Evolutionary conservation across 257 asterid genomes (phyloP), one percentile per base, ranked within the genome.

Genomic region (Prunella vulgaris): DNA sequence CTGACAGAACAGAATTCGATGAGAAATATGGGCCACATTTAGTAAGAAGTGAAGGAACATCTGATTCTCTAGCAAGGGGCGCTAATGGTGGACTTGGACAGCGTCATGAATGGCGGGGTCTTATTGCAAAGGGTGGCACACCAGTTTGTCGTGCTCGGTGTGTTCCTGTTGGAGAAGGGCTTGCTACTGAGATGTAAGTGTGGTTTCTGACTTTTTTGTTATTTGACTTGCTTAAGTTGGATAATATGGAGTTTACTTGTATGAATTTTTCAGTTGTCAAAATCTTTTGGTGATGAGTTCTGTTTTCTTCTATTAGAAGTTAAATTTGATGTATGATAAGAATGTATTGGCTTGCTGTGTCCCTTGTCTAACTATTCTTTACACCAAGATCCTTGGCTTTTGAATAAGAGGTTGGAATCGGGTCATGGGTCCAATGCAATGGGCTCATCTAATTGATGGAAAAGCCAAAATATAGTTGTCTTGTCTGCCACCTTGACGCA

Each of bases 71-170:
- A 66, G 21, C 80, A 64, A 82, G 85, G 79, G 74, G 58, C 76
- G 25, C 73, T 22, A 53, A 71, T 40, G 66, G 71, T 78, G 91
- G 83, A 54, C 71, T 37, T 70, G 84, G 88, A 40, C 84, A 75
- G 68, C 84, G 83, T 48, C 78, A 58, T 21, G 30, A 88, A 82
- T 93, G 99, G 99, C 83, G 88, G 52, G 99, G 99, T 60, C 71
- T 87, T 63, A 90, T 93, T 70, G 96, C 99, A 1, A 93, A 91
- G 84, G 97, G 99, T 48, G 97, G 99, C 72, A 82, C 92, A 10
- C 87, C 91, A 71, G 95, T 93, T 77, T 93, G 99, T 79, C 86
- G 81, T 52, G 99, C 97, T 75, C 92, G 97, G n/a, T 93, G 99
- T 81, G 90, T 93, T 65, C 90, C 93, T 17, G 71, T 90, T 0